Conservation (phyloP, 164 flowering plant species). For the Nymphaea colorata region DNA sequence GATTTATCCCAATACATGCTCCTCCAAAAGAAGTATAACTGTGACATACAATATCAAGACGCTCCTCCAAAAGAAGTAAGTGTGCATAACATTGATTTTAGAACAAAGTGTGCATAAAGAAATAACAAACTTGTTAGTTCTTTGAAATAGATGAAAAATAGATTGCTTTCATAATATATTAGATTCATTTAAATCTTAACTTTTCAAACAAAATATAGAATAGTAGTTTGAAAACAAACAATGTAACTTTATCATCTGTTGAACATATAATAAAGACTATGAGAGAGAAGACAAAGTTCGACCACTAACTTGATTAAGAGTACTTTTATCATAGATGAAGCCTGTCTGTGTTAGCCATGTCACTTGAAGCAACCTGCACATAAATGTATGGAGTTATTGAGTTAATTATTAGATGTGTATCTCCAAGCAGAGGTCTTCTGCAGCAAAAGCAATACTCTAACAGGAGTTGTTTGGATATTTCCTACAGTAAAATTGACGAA, state of each 20-base stretch:
- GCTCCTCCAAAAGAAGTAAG: too few relatives aligned
- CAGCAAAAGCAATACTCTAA: neutral
- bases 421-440: neutral
- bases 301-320: slow-evolving; percentile 70
- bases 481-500: neutral
- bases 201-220: too few relatives aligned
- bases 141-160: too few relatives aligned
- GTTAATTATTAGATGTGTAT: neutral
- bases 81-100: too few relatives aligned
- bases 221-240: too few relatives aligned
- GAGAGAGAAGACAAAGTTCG: neutral
- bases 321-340: slow-evolving; percentile 67
- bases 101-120: too few relatives aligned
- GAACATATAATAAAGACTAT: too few relatives aligned
- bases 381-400: neutral
- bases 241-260: too few relatives aligned
- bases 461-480: neutral
- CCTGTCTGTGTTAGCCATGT: slow-evolving; percentile 75
- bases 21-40: neutral
- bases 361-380: slow-evolving; percentile 92
- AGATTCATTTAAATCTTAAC: too few relatives aligned
- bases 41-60: too few relatives aligned
- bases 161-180: too few relatives aligned
- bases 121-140: too few relatives aligned
- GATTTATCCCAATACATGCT: neutral